Percentiles rank a stretch among this genome's conserved stretches.
Conservation (phyloP, 257 asterid genomes). For the Solanum dulcamara region DNA sequence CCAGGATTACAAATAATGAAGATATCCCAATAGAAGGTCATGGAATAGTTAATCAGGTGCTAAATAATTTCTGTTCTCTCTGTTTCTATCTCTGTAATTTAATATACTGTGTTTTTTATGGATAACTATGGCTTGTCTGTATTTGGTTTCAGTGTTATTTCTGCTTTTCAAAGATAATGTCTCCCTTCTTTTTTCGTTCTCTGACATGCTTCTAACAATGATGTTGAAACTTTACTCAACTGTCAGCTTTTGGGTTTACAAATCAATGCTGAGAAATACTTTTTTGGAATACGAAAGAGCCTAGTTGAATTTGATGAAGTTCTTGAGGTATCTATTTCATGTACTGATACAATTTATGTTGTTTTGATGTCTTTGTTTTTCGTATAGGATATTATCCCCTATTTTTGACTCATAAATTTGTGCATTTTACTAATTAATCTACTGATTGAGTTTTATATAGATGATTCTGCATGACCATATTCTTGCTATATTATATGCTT, state of each 20-base stretch:
- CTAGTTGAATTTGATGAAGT: slow-evolving; percentile 99
- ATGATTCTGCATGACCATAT: neutral
- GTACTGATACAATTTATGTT: neutral
- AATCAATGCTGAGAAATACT: slow-evolving; percentile 86
- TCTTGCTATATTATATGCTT: neutral
- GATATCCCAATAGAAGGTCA: slow-evolving; percentile 89
- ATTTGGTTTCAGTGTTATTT: neutral
- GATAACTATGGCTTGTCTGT: neutral
- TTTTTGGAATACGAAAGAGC: slow-evolving; percentile 84
- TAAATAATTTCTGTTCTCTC: neutral
- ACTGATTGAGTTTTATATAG: neutral
- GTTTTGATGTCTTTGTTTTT: neutral
- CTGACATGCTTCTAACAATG: neutral
- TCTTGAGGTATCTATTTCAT: slow-evolving; percentile 60
- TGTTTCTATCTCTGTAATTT: neutral
- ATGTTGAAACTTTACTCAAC: neutral
- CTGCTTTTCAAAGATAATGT: neutral
- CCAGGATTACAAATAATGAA: slow-evolving; percentile 81
- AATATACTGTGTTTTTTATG: neutral
- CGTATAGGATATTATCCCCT: neutral
- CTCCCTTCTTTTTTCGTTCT: neutral
- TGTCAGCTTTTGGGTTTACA: slow-evolving; percentile 80
- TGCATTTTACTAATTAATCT: neutral
- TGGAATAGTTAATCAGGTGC: slow-evolving; percentile 81
- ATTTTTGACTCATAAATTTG: neutral